Conservation (phyloP, 352 stramenopile genomes). For the Pythium sp. region DNA sequence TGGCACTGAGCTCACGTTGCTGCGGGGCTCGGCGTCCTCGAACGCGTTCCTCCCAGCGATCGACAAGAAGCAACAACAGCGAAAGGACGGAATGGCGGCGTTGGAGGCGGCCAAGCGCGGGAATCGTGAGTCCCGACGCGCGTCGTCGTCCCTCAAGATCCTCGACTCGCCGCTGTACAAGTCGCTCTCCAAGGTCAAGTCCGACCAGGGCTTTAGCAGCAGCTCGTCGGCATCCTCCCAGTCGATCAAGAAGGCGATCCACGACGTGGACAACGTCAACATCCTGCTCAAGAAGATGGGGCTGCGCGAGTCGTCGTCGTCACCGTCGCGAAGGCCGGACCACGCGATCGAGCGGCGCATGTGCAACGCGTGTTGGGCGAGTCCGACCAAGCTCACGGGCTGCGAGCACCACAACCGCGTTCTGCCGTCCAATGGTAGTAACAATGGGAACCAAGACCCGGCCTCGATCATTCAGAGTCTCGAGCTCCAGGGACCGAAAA, state of each 20-base stretch:
- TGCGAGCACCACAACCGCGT: slow-evolving; percentile 61
- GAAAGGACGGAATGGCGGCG: slow-evolving; percentile 1
- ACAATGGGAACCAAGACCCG: slow-evolving; percentile 12
- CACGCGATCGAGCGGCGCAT: slow-evolving; percentile 76
- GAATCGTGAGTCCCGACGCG: slow-evolving; percentile 24
- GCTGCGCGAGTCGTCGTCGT: slow-evolving; percentile 34
- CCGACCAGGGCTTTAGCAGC: slow-evolving; percentile 24
- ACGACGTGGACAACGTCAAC: slow-evolving; percentile 72
- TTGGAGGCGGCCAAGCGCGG: slow-evolving; percentile 22
- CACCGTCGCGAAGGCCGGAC: slow-evolving; percentile 40
- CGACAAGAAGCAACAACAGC: slow-evolving; percentile 25
- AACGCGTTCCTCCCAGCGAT: slow-evolving; percentile 33
- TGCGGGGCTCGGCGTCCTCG: slow-evolving; percentile 1
- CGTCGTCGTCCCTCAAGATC: slow-evolving; percentile 45
- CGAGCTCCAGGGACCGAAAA: slow-evolving; percentile 72
- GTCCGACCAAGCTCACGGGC: slow-evolving; percentile 51
- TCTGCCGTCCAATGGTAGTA: slow-evolving; percentile 20
- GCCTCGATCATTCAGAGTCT: slow-evolving; percentile 19
- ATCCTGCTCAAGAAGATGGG: slow-evolving; percentile 70
- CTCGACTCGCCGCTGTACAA: slow-evolving; percentile 74
- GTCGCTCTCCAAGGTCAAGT: slow-evolving; percentile 55
- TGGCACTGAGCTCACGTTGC: not conserved
- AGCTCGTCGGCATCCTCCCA: slow-evolving; percentile 16
- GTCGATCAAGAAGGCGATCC: slow-evolving; percentile 56
- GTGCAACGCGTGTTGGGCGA: slow-evolving; percentile 78